These are phyloP conservation scores for Penicillium decumbens DNA, from an alignment of 2,329 filamentous ascomycete species.

Conservation along the genomic window DNA sequence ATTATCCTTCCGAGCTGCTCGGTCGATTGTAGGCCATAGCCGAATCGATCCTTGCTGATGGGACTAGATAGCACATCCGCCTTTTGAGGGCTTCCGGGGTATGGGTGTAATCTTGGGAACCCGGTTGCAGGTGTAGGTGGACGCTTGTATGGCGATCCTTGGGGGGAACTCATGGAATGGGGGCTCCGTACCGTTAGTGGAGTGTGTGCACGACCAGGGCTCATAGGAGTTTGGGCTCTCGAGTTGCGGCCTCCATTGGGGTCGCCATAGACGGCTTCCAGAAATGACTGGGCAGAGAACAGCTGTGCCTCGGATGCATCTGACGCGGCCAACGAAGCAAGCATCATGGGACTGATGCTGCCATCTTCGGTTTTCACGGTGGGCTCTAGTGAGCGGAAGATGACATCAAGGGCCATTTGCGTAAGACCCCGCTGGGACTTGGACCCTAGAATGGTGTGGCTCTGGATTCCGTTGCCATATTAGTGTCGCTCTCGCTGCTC, in stretches of 20 bases:
- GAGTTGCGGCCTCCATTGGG: slow-evolving; percentile 55
- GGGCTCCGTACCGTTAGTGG: slow-evolving; percentile 42
- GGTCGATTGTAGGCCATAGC: slow-evolving; percentile 1
- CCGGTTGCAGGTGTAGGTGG: slow-evolving; percentile 16
- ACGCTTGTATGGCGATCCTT: slow-evolving; percentile 18
- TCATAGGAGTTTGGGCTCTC: slow-evolving; percentile 65
- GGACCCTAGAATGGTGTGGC: slow-evolving; percentile 90
- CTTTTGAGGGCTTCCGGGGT: slow-evolving; percentile 13
- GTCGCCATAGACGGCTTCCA: slow-evolving; percentile 74
- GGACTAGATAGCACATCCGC: slow-evolving; percentile 1
- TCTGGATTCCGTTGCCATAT: slow-evolving; percentile 51
- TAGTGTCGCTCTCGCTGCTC: slow-evolving; percentile 4
- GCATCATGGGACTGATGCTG: slow-evolving; percentile 54
- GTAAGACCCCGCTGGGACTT: slow-evolving; percentile 81
- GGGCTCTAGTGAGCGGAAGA: slow-evolving; percentile 74
- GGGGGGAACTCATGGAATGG: slow-evolving; percentile 26
- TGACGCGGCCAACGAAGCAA: slow-evolving; percentile 68
- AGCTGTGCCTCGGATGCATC: slow-evolving; percentile 79
- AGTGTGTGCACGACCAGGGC: slow-evolving; percentile 45
- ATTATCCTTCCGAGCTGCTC: slow-evolving; percentile 13
- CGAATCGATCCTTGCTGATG: slow-evolving; percentile 8
- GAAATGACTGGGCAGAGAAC: slow-evolving; percentile 67
- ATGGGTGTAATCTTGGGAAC: slow-evolving; percentile 7
- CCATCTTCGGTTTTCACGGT: slow-evolving; percentile 61
- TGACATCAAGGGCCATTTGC: slow-evolving; percentile 82